phyloP scores from a whole-genome alignment of 164 flowering plant genomes.

The Magnolia kwangsiensis region DNA sequence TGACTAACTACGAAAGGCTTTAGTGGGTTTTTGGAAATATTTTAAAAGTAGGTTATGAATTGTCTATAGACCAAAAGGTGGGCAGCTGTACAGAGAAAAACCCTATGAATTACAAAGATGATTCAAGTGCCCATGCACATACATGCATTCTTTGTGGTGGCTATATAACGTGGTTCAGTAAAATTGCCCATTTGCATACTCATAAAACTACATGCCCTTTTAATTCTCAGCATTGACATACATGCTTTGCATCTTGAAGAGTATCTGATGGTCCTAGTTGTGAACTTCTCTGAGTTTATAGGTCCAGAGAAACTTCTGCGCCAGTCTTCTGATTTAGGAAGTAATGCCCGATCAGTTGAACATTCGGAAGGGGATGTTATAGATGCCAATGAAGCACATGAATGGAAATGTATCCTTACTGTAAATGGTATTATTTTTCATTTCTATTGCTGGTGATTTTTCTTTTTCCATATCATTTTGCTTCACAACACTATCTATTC shows the following conservation, averaged over 20 bases:
- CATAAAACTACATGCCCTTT: too few species aligned
- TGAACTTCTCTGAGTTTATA: slow-evolving; percentile 10
- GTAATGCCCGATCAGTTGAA: background rate
- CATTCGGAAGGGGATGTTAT: slow-evolving; percentile 50
- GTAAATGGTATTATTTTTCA: slow-evolving; percentile 46
- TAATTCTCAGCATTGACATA: too few species aligned
- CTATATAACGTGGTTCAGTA: background rate
- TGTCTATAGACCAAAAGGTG: too few species aligned
- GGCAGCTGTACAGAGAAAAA: too few species aligned
- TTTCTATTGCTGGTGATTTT: background rate
- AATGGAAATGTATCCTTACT: slow-evolving; percentile 81
- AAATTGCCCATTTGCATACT: too few species aligned
- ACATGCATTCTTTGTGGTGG: background rate
- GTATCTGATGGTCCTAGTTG: background rate
- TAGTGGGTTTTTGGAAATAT: too few species aligned
- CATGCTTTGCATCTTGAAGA: too few species aligned
- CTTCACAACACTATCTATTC: background rate
- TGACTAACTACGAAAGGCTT: too few species aligned
- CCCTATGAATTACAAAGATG: too few species aligned
- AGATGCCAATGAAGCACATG: slow-evolving; percentile 75
- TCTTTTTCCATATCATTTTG: background rate
- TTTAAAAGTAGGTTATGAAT: too few species aligned
- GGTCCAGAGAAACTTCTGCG: slow-evolving; percentile 80
- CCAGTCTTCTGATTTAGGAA: slow-evolving; percentile 16
- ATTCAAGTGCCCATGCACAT: too few species aligned